Evolutionary conservation across 805 yeast genomes (phyloP).

Genomic region (Lipomyces mesembrius): DNA sequence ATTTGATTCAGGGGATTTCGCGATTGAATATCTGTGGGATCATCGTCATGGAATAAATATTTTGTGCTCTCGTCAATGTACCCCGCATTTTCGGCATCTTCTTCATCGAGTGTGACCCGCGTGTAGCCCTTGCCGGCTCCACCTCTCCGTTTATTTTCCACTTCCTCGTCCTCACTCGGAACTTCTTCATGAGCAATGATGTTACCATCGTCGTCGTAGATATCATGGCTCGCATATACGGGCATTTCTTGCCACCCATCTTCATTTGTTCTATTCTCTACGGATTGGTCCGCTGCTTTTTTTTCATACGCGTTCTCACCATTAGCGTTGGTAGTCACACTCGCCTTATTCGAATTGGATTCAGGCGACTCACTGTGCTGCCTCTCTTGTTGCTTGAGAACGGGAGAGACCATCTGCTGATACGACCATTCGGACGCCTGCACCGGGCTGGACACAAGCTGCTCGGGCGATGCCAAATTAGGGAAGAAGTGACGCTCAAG

Average conservation of each 20-base stretch:
- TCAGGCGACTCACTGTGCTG: not conserved
- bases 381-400: conserved; percentile 8
- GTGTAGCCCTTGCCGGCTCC: conserved; percentile 77
- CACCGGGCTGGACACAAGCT: not conserved
- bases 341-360: conserved; percentile 3
- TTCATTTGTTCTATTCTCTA: conserved; percentile 39
- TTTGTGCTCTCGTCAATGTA: conserved; percentile 60
- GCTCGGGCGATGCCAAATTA: conserved; percentile 13
- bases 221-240: conserved; percentile 73
- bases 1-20: conserved; percentile 66
- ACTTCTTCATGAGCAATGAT: conserved; percentile 43
- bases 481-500: conserved; percentile 34
- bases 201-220: conserved; percentile 74
- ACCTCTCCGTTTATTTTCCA: conserved; percentile 44
- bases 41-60: conserved; percentile 54
- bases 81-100: conserved; percentile 68
- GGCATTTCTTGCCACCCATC: conserved; percentile 85
- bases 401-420: conserved; percentile 31
- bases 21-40: conserved; percentile 41
- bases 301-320: not conserved
- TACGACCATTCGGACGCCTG: conserved; percentile 33
- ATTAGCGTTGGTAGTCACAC: not conserved
- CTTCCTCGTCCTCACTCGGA: conserved; percentile 38
- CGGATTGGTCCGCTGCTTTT: not conserved
- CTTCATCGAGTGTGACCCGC: conserved; percentile 83